These are phyloP conservation scores for Discostella stelligera DNA, from an alignment of 352 stramenopile species.

Conservation along the genomic window DNA sequence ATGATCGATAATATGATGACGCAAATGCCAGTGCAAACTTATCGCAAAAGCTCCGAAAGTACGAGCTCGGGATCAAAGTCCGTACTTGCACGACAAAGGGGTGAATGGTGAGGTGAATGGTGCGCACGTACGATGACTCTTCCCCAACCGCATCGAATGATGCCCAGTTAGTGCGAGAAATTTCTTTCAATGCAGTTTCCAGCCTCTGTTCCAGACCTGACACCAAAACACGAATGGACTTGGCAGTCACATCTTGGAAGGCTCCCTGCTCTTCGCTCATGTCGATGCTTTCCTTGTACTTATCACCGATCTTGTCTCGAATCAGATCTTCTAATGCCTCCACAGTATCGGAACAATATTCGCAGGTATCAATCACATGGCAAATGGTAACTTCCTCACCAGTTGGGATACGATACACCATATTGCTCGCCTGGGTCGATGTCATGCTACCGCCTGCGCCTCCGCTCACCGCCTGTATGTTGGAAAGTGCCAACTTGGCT, in stretches of 20 bases:
- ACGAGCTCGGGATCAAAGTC: slow-evolving; percentile 88
- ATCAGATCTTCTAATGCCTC: slow-evolving; percentile 98
- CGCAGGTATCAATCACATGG: slow-evolving; percentile 97
- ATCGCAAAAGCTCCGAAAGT: slow-evolving; percentile 98
- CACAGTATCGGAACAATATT: slow-evolving; percentile 97
- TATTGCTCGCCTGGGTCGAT: slow-evolving; percentile 24
- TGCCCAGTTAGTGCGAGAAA: slow-evolving; percentile 92
- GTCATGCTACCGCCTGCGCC: slow-evolving; percentile 3
- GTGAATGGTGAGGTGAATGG: slow-evolving; percentile 90
- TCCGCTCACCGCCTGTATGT: slow-evolving; percentile 78
- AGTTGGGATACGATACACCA: slow-evolving; percentile 75
- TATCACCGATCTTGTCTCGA: slow-evolving; percentile 91
- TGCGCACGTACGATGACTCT: slow-evolving; percentile 91
- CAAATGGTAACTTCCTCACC: slow-evolving; percentile 94
- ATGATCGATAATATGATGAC: slow-evolving; percentile 86
- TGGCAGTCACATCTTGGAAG: slow-evolving; percentile 93
- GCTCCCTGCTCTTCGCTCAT: slow-evolving; percentile 91
- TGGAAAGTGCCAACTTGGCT: slow-evolving; percentile 60
- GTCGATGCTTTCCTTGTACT: slow-evolving; percentile 90
- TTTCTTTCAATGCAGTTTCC: slow-evolving; percentile 88
- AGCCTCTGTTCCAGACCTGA: slow-evolving; percentile 89
- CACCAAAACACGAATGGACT: slow-evolving; percentile 93
- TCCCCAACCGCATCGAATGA: slow-evolving; percentile 93
- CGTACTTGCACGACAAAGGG: slow-evolving; percentile 89
- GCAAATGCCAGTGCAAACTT: slow-evolving; percentile 94